These are phyloP conservation scores for Gossypium sturtianum DNA, from an alignment of 345 rosid species.

Conservation along the genomic window DNA sequence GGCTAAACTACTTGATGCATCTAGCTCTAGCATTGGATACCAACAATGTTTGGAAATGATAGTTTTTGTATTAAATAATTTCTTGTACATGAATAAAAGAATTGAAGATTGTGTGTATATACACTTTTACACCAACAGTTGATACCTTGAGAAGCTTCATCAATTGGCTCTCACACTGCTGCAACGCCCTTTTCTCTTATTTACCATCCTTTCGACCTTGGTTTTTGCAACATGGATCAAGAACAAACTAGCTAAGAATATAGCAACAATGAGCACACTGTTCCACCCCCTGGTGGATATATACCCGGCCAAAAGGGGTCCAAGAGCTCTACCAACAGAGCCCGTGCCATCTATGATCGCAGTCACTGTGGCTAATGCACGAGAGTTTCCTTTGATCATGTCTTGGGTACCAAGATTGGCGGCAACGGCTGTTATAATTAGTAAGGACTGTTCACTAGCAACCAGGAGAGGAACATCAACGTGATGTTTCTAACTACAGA, in stretches of 20 bases:
- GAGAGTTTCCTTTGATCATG: conserved; percentile 56
- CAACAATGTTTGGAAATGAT: neutral
- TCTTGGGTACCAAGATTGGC: conserved; percentile 93
- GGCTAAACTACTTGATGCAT: neutral
- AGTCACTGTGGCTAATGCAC: conserved; percentile 79
- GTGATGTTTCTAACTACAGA: conserved; percentile 50
- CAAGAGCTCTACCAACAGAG: conserved; percentile 84
- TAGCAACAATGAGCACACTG: conserved; percentile 55
- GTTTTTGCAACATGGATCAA: conserved; percentile 52
- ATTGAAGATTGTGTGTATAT: no score
- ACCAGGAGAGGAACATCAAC: conserved; percentile 71
- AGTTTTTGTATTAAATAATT: neutral
- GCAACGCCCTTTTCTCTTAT: conserved; percentile 25
- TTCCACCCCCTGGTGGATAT: conserved; percentile 76
- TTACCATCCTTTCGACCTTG: conserved; percentile 45
- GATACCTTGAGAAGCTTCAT: conserved; percentile 1
- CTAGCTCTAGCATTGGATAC: neutral
- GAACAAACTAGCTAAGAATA: conserved; percentile 48
- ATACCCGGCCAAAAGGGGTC: conserved; percentile 80
- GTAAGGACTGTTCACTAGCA: conserved; percentile 88
- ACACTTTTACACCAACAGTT: neutral
- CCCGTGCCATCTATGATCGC: conserved; percentile 96
- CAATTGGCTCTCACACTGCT: conserved; percentile 9
- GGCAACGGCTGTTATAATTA: conserved; percentile 85
- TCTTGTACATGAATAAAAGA: no score